Evolutionary conservation across 2,329 filamentous ascomycete genomes (phyloP), one percentile per base, ranked within the genome.

Genomic region (Phoma herbarum): DNA sequence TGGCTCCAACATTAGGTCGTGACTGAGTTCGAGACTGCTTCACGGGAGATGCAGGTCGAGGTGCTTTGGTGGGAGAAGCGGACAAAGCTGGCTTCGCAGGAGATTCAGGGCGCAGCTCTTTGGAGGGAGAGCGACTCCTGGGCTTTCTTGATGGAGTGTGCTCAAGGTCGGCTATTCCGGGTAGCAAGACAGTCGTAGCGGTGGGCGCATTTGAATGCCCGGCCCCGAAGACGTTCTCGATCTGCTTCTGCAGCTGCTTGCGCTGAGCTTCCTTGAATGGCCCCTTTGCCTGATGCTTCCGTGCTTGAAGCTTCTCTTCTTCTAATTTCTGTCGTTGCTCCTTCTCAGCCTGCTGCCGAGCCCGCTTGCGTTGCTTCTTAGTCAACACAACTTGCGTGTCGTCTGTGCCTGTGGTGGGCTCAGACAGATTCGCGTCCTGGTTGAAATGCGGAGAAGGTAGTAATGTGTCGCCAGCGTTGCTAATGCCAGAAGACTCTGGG

Each of bases 391-490:
- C 35, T 11, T 29, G 52, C 1, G n/a, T 43, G 14, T 58, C 61
- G 4, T 58, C 56, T 12, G 52, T 43, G 16, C 23, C 31, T n/a
- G 51, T 41, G 18, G 46, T 39, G 9, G 18, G 42, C 35, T 59
- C 44, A 33, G n/a, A n/a, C 9, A 42, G 22, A 11, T 51, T 44
- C 8, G 37, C 39, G 23, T 55, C 53, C 10, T 26, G 39, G 4
- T 54, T 45, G 16, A 59, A 59, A 2, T 42, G 56, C 18, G 67
- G 66, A 8, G 67, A 66, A 1, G 67, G 66, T 39, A 65, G 29
- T 8, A 75, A 67, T 33, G 76, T 78, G n/a, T 81, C 80, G 57
- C 82, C 80, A 10, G 79, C 81, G 28, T 75, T 76, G 54, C 80
- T 81, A 1, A 68, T 75, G 55, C 70, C 73, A 12, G 67, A 70